Percentiles rank a stretch among this genome's conserved stretches.
These are phyloP conservation scores for Gossypium sturtianum DNA, from an alignment of 345 rosid species.

Conservation along the genomic window DNA sequence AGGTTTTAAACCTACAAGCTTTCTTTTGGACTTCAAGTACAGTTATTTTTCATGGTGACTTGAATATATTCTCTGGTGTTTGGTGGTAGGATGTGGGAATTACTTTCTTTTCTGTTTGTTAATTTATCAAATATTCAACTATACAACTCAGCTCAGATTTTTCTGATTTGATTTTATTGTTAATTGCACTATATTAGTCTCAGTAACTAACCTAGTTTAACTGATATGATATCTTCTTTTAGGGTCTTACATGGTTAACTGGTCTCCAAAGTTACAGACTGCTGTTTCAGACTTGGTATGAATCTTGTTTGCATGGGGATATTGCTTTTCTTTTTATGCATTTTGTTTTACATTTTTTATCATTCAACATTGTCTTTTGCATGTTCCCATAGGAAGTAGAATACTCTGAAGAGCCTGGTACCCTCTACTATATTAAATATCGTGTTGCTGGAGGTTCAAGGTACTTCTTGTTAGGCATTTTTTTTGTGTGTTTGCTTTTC, in stretches of 20 bases:
- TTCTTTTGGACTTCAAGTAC: neutral
- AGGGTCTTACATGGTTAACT: slow-evolving; percentile 98
- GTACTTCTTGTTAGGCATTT: slow-evolving; percentile 25
- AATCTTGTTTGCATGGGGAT: slow-evolving; percentile 20
- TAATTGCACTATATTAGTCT: neutral
- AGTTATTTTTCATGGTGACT: neutral
- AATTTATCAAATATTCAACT: neutral
- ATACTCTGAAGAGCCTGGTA: slow-evolving; percentile 91
- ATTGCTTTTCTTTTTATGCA: slow-evolving; percentile 9
- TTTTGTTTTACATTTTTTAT: slow-evolving; percentile 4
- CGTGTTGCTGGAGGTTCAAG: slow-evolving; percentile 93
- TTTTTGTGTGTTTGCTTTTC: neutral
- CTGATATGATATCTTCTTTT: slow-evolving; percentile 22
- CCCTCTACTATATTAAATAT: slow-evolving; percentile 79
- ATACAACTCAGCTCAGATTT: neutral
- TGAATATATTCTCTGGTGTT: neutral
- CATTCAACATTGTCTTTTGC: neutral
- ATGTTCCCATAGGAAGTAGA: slow-evolving; percentile 74
- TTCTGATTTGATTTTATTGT: neutral
- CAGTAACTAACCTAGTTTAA: neutral
- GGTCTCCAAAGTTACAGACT: slow-evolving; percentile 98
- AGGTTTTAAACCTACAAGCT: neutral
- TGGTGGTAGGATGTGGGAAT: neutral
- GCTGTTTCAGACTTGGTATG: slow-evolving; percentile 97
- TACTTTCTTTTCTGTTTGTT: neutral